phyloP scores from a whole-genome alignment of 1,139 yeast genomes.

The Scheffersomyces parashehatae region DNA sequence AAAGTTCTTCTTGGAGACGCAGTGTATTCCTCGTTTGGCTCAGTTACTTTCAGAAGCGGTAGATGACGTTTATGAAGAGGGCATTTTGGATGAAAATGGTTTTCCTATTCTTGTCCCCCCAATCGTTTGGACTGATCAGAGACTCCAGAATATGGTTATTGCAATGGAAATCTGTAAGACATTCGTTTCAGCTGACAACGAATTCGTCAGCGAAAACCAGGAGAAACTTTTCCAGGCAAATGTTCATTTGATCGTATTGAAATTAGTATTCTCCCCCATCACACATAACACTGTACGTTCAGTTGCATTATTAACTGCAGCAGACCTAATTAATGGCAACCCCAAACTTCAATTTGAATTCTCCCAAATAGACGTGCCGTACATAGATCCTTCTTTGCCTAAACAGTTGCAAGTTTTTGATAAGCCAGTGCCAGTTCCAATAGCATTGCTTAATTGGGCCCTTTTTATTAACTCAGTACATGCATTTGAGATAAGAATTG shows the following conservation, averaged over 20 bases:
- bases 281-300: constrained; percentile 67
- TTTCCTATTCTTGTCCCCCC: constrained; percentile 21
- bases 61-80: constrained; percentile 32
- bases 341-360: constrained; percentile 65
- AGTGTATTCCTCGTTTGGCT: constrained; percentile 67
- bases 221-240: constrained; percentile 60
- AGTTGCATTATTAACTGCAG: constrained; percentile 69
- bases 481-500: constrained; percentile 75
- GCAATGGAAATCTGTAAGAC: constrained; percentile 73
- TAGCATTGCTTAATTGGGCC: constrained; percentile 81
- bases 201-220: constrained; percentile 64
- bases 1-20: constrained; percentile 82
- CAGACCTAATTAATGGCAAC: constrained; percentile 72
- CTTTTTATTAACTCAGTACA: constrained; percentile 79
- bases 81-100: constrained; percentile 5
- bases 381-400: constrained; percentile 79
- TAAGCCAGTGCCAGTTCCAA: constrained; percentile 60
- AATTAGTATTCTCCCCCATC: constrained; percentile 64
- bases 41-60: constrained; percentile 63
- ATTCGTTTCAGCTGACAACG: constrained; percentile 75
- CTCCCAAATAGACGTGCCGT: constrained; percentile 86
- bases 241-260: constrained; percentile 62
- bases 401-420: constrained; percentile 37
- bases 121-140: constrained; percentile 71
- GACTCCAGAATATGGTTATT: constrained; percentile 63